Conservation (phyloP, 805 yeast genomes). For the Ogataea paraovalis region DNA sequence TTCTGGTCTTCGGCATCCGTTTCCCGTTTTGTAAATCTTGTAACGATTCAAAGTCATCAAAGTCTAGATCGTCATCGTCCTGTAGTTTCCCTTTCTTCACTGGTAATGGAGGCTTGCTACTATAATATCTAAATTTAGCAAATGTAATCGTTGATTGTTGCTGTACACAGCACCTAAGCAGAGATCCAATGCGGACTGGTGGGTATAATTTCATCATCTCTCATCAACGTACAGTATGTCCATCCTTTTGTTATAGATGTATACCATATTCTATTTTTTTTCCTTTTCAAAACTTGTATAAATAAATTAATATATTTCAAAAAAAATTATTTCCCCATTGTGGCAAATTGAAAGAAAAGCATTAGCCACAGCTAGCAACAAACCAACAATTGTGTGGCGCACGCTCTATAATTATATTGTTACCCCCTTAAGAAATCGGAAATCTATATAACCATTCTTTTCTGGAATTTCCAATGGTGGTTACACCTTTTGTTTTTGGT, state of each 20-base stretch:
- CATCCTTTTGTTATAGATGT: too few relatives aligned
- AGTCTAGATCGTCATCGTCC: constrained; percentile 23
- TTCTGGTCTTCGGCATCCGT: neutral
- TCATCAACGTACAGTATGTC: neutral
- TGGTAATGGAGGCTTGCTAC: neutral
- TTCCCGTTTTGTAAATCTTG: neutral
- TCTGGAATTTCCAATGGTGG: neutral
- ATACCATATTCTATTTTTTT: too few relatives aligned
- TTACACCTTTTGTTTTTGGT: neutral
- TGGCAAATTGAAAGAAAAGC: too few relatives aligned
- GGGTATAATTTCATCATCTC: neutral
- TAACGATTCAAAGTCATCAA: constrained; percentile 15
- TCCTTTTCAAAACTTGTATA: neutral
- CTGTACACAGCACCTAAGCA: neutral
- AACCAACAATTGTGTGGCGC: too few relatives aligned
- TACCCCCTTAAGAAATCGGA: too few relatives aligned
- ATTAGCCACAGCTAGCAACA: too few relatives aligned
- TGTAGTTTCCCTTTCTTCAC: neutral
- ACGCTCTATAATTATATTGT: too few relatives aligned
- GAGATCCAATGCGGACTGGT: neutral
- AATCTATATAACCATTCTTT: too few relatives aligned
- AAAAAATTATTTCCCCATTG: too few relatives aligned
- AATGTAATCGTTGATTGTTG: neutral
- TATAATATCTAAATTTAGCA: neutral
- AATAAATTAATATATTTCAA: too few relatives aligned